Conservation (phyloP, 257 asterid genomes). For the Solanum microdontum region DNA sequence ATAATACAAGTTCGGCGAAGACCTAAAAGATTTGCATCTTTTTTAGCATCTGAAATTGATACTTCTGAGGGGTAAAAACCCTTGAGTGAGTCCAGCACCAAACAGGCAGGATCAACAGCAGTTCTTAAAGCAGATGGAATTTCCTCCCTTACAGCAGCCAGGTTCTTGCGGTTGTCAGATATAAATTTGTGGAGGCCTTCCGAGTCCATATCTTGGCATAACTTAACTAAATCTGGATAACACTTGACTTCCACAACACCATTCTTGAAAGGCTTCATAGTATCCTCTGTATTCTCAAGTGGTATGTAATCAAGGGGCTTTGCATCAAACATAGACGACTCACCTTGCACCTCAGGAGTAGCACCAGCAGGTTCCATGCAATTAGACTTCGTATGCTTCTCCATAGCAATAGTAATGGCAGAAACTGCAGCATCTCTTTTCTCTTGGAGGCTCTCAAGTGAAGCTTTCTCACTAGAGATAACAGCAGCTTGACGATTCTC, state of each 20-base stretch:
- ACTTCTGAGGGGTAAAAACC: constrained; percentile 64
- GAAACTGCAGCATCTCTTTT: constrained; percentile 93
- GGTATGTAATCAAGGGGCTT: constrained; percentile 29
- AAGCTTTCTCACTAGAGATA: constrained; percentile 64
- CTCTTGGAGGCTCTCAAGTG: constrained; percentile 82
- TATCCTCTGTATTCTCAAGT: constrained; percentile 18
- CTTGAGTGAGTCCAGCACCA: constrained; percentile 76
- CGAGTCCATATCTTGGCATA: constrained; percentile 82
- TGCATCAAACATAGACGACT: constrained; percentile 21
- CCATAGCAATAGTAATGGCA: constrained; percentile 64
- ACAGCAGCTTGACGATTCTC: constrained; percentile 80
- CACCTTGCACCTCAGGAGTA: constrained; percentile 29
- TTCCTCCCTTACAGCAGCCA: constrained; percentile 72
- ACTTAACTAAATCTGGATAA: constrained; percentile 67
- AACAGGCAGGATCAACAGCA: constrained; percentile 66
- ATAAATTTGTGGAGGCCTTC: constrained; percentile 88
- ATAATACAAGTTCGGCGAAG: constrained; percentile 90
- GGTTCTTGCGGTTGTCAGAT: constrained; percentile 91
- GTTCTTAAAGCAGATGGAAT: constrained; percentile 73
- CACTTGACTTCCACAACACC: constrained; percentile 39
- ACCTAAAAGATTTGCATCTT: constrained; percentile 77
- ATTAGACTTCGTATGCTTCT: constrained; percentile 31
- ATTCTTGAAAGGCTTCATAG: constrained; percentile 21
- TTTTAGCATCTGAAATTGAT: constrained; percentile 56
- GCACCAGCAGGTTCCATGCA: constrained; percentile 19